Evolutionary conservation across 257 asterid species (phyloP), one percentile per base, ranked within the genome.

Genomic region (Solanum sitiens): DNA sequence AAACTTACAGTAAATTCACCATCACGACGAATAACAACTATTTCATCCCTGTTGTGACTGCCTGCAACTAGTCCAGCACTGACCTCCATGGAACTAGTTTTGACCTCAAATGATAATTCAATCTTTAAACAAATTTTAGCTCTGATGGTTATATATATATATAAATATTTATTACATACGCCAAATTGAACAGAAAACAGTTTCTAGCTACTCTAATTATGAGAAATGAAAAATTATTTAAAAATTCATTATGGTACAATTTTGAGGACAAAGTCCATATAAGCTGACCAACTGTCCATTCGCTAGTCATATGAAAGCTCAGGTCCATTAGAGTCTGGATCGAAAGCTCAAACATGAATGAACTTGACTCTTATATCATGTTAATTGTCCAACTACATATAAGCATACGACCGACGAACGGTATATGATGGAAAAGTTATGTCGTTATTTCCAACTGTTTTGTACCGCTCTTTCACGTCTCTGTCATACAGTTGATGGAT

Each of bases 41-140:
- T 83, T 70, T 87, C 91, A 70, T 89, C 80, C 77, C 83, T 39
- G 80, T 56, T 75, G 65, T 85, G 88, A 70, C 87, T 84, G 25
- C 91, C 89, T 11, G 89, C 80, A 21, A 89, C 23, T 8, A 89
- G 67, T 30, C 88, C 89, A 33, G 33, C 61, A 68, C 9, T 84
- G 67, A 56, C 86, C 84, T 87, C 89, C 83, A 83, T 87, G 8
- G 39, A 13, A 33, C 6, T 0, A 44, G 23, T 1, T 30, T 30
- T 77, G 20, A 42, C 45, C 84, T 25, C 83, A 10, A 85, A 87
- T 18, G 61, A 53, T 50, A 50, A 50, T 53, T 53, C 68, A 80
- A 80, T 80, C 20, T 80, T 47, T 40, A 80, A 47, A 50, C 85
- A 16, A 25, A 50, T 18, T 11, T 18, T 82, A 80, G 15, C 68